These are phyloP conservation scores for Ogataea allantospora DNA, from an alignment of 805 yeast species.

Conservation along the genomic window DNA sequence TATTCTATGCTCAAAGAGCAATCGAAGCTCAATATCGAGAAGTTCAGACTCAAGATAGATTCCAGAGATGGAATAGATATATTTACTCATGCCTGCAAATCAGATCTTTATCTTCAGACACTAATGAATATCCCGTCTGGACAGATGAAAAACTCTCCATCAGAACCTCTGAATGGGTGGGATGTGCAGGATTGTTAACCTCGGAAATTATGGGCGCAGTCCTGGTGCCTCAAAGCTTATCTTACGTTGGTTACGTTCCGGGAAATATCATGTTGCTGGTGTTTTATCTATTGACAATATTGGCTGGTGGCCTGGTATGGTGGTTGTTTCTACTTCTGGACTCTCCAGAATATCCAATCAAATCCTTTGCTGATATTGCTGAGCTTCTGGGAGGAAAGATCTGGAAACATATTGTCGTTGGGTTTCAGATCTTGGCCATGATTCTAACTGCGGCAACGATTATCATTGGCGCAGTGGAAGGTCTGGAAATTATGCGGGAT, in stretches of 20 bases:
- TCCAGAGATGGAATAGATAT: conserved; percentile 11
- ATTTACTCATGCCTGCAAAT: conserved; percentile 11
- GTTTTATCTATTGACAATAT: conserved; percentile 32
- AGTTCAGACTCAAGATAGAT: conserved; percentile 2
- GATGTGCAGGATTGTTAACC: conserved; percentile 22
- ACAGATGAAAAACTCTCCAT: conserved; percentile 16
- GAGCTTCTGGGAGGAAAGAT: conserved; percentile 37
- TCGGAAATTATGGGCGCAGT: conserved; percentile 26
- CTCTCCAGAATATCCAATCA: conserved; percentile 42
- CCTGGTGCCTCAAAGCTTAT: conserved; percentile 17
- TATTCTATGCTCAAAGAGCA: conserved; percentile 23
- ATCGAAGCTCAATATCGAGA: conserved; percentile 19
- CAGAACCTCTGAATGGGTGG: conserved; percentile 24
- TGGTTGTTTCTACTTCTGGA: conserved; percentile 37
- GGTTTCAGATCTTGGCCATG: conserved; percentile 41
- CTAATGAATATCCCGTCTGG: conserved; percentile 19
- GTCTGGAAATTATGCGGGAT: conserved; percentile 37
- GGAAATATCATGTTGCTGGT: conserved; percentile 16
- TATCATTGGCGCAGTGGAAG: conserved; percentile 40
- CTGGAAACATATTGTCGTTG: conserved; percentile 32
- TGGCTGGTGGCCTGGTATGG: conserved; percentile 42
- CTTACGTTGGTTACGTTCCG: conserved; percentile 19
- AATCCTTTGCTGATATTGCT: conserved; percentile 41
- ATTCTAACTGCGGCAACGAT: conserved; percentile 42
- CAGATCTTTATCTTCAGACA: conserved; percentile 4